Percentiles rank a stretch among this genome's conserved stretches.
phyloP scores from a whole-genome alignment of 192 early-diverging fungal genomes.

The Physocladia obscura region DNA sequence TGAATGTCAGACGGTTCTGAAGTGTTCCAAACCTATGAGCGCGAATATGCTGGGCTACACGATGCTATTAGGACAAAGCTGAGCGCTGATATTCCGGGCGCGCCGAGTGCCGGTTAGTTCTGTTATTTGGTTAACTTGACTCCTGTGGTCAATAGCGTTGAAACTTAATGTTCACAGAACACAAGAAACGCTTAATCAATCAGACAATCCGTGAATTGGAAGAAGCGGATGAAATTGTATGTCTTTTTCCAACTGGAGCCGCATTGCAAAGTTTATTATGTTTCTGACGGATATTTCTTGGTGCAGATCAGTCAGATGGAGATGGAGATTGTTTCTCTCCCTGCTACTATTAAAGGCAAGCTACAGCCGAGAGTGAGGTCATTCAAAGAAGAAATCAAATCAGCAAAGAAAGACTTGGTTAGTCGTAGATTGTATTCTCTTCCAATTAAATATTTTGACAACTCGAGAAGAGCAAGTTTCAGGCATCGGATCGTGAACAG shows the following conservation, averaged over 20 bases:
- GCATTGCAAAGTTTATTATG: neutral
- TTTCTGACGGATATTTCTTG: neutral
- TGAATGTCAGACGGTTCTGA: constrained; percentile 55
- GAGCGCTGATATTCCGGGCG: constrained; percentile 51
- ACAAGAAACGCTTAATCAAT: constrained; percentile 71
- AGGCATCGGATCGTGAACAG: constrained; percentile 46
- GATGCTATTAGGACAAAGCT: constrained; percentile 62
- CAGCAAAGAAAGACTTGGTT: constrained; percentile 76
- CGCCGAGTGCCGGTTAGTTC: constrained; percentile 61
- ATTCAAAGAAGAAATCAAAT: constrained; percentile 80
- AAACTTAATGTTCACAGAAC: constrained; percentile 48
- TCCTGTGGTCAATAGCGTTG: too few relatives aligned
- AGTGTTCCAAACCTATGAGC: constrained; percentile 85
- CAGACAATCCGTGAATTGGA: constrained; percentile 81
- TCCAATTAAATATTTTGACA: neutral
- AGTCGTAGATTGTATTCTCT: neutral
- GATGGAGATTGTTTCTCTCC: constrained; percentile 80
- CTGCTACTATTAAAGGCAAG: constrained; percentile 59
- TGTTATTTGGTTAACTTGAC: too few relatives aligned
- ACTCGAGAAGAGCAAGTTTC: neutral
- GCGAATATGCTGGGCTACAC: constrained; percentile 69
- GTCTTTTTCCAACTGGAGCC: neutral
- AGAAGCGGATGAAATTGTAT: constrained; percentile 88
- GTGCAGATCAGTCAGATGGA: constrained; percentile 86
- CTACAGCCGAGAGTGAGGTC: constrained; percentile 66